phyloP scores from a whole-genome alignment of 2,329 filamentous ascomycete genomes.

The Didymella exigua region DNA sequence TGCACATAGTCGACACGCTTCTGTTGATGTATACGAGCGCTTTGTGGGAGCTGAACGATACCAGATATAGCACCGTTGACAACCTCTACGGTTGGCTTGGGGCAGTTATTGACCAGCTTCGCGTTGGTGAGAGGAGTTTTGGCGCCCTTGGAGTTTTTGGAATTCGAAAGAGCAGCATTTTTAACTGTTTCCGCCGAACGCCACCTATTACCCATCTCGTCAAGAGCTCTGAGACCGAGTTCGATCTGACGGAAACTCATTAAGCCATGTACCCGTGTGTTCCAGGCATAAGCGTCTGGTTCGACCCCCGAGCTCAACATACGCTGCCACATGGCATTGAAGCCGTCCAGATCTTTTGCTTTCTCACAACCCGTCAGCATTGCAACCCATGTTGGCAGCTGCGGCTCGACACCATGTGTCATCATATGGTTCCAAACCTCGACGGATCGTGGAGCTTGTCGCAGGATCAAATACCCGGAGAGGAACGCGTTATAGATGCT shows the following conservation, averaged over 20 bases:
- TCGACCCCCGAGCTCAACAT: slow-evolving; percentile 63
- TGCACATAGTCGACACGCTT: slow-evolving; percentile 46
- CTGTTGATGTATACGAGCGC: slow-evolving; percentile 45
- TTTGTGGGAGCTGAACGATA: slow-evolving; percentile 54
- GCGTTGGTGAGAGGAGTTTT: slow-evolving; percentile 19
- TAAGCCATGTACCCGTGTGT: slow-evolving; percentile 69
- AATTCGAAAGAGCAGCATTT: slow-evolving; percentile 16
- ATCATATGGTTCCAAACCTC: slow-evolving; percentile 64
- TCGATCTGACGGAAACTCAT: slow-evolving; percentile 61
- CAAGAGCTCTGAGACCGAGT: slow-evolving; percentile 66
- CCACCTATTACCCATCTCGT: slow-evolving; percentile 71
- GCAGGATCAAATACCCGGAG: slow-evolving; percentile 53
- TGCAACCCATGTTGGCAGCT: slow-evolving; percentile 69
- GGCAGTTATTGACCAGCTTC: slow-evolving; percentile 48
- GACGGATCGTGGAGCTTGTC: slow-evolving; percentile 53
- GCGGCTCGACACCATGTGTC: slow-evolving; percentile 62
- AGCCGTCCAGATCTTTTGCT: slow-evolving; percentile 62
- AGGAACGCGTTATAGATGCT: slow-evolving; percentile 55
- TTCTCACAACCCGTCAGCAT: slow-evolving; percentile 74
- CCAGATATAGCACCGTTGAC: slow-evolving; percentile 74
- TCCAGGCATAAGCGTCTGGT: slow-evolving; percentile 73
- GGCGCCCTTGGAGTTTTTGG: slow-evolving; percentile 14
- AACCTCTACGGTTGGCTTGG: slow-evolving; percentile 66
- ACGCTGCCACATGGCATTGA: slow-evolving; percentile 71
- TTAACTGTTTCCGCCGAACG: slow-evolving; percentile 40